Percentiles rank a stretch among this genome's conserved stretches.
These are phyloP conservation scores for Tuber aestivum DNA, from an alignment of 495 filamentous ascomycete species.

Conservation along the genomic window DNA sequence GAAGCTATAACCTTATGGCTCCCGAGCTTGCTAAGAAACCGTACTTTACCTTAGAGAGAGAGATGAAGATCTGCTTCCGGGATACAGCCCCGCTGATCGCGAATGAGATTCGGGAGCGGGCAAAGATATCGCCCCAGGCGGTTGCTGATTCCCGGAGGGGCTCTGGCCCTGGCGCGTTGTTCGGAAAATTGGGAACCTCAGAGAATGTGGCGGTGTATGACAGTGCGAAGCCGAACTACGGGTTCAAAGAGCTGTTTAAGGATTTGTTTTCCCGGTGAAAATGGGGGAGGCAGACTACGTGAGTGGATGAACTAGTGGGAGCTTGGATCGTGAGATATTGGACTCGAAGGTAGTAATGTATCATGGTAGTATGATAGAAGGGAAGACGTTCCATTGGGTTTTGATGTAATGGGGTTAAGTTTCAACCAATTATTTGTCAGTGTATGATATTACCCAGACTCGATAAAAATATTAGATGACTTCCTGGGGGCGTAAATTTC, in stretches of 20 bases:
- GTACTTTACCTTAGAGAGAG: constrained; percentile 77
- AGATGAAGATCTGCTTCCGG: constrained; percentile 72
- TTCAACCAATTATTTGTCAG: not conserved
- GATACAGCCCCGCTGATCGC: constrained; percentile 75
- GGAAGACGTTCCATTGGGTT: not conserved
- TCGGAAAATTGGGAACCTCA: constrained; percentile 51
- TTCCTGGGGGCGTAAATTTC: not conserved
- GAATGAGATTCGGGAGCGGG: constrained; percentile 63
- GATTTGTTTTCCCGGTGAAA: constrained; percentile 51
- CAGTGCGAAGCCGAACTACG: constrained; percentile 64
- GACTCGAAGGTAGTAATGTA: not conserved
- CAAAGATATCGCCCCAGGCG: constrained; percentile 48
- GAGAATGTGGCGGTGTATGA: constrained; percentile 61
- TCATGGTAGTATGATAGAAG: not conserved
- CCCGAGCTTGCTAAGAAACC: constrained; percentile 89
- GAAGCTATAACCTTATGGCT: constrained; percentile 92
- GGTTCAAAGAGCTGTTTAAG: constrained; percentile 78
- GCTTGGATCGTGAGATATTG: constrained; percentile 13
- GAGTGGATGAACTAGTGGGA: not conserved
- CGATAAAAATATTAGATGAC: not conserved
- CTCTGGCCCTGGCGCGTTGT: constrained; percentile 45
- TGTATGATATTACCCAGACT: not conserved
- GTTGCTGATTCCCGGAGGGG: constrained; percentile 38
- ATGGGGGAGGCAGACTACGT: constrained; percentile 47
- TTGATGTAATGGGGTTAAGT: not conserved